These are phyloP conservation scores for Flaveria sonorensis DNA, from an alignment of 129 eudicot species.

Conservation along the genomic window DNA sequence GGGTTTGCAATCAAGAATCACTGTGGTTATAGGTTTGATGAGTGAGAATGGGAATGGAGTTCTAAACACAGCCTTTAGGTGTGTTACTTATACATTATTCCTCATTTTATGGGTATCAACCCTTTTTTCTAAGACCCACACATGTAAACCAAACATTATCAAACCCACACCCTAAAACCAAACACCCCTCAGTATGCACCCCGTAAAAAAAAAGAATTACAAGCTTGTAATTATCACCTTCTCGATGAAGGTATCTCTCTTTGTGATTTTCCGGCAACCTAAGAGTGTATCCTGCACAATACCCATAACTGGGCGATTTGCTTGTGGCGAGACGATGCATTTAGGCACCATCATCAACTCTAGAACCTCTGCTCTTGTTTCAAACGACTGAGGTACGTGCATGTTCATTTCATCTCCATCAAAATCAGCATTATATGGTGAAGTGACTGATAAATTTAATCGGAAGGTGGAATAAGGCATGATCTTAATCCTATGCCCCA, in stretches of 20 bases:
- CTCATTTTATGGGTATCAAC: too few species aligned
- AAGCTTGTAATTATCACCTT: constrained; percentile 50
- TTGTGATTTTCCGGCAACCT: constrained; percentile 93
- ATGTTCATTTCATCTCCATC: constrained; percentile 99
- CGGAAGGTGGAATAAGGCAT: constrained; percentile 99
- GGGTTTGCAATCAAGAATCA: not conserved
- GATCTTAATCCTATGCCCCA: constrained; percentile 97
- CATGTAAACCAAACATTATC: not conserved
- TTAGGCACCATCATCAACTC: constrained; percentile 99
- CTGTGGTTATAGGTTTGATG: not conserved
- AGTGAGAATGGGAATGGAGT: not conserved
- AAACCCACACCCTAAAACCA: constrained; percentile 1
- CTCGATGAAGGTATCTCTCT: constrained; percentile 98
- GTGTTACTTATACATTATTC: too few species aligned
- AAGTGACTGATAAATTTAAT: constrained; percentile 86
- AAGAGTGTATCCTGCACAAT: constrained; percentile 96
- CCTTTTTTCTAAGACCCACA: not conserved
- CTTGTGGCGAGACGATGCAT: constrained; percentile 94
- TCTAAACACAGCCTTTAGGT: not conserved
- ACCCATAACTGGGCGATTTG: constrained; percentile 98
- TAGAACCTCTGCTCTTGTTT: constrained; percentile 94
- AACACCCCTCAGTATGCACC: not conserved
- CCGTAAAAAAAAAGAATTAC: not conserved
- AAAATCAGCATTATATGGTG: constrained; percentile 98
- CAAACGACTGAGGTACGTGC: constrained; percentile 99